Conservation (phyloP, 2,329 filamentous ascomycete species). For the Conoideocrella luteorostrata region DNA sequence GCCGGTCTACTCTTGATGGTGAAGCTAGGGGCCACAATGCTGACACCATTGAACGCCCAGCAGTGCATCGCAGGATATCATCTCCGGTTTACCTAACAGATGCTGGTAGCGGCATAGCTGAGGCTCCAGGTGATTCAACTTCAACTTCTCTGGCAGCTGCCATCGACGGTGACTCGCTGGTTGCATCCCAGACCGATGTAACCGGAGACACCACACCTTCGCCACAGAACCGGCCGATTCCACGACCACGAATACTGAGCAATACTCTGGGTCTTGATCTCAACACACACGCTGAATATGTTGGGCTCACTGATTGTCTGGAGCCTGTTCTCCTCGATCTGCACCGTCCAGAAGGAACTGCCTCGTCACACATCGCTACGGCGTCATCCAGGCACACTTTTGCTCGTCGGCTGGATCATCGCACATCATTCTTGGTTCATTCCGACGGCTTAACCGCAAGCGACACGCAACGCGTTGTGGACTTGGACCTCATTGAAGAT, state of each 20-base stretch:
- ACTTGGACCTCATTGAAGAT: slow-evolving; percentile 49
- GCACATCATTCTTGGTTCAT: slow-evolving; percentile 30
- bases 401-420: slow-evolving; percentile 26
- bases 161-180: not conserved
- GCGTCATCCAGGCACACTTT: slow-evolving; percentile 14
- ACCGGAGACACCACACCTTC: not conserved
- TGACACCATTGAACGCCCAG: slow-evolving; percentile 3
- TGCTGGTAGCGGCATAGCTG: not conserved
- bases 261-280: slow-evolving; percentile 49
- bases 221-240: not conserved
- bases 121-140: not conserved
- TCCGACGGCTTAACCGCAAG: slow-evolving; percentile 28
- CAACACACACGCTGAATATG: slow-evolving; percentile 53
- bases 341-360: slow-evolving; percentile 42
- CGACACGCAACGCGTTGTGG: slow-evolving; percentile 33
- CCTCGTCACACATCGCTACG: slow-evolving; percentile 11
- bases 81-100: not conserved
- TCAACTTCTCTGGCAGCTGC: not conserved
- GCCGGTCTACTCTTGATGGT: slow-evolving; percentile 15
- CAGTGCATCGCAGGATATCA: not conserved
- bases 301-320: slow-evolving; percentile 53
- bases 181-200: not conserved
- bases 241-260: slow-evolving; percentile 26
- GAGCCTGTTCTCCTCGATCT: slow-evolving; percentile 52
- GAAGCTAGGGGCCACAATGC: slow-evolving; percentile 12